These are phyloP conservation scores for Trichomonas gallinae DNA, from an alignment of 208 protist species.

Conservation along the genomic window DNA sequence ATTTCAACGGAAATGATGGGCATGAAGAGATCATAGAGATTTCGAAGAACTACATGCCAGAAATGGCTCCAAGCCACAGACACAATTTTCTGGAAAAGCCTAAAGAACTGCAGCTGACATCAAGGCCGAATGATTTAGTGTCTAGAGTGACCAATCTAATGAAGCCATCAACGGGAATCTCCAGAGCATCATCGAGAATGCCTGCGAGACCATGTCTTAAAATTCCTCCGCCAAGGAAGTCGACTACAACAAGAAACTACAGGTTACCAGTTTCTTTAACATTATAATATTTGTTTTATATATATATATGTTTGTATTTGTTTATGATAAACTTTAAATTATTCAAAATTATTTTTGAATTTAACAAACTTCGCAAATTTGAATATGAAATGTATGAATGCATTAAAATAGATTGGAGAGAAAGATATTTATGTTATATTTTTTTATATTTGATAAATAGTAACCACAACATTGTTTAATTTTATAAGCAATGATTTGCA, in stretches of 20 bases:
- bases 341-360: too few relatives aligned
- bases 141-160: not conserved
- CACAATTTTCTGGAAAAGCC: not conserved
- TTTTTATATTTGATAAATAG: too few relatives aligned
- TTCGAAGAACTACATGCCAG: not conserved
- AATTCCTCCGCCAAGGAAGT: not conserved
- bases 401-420: too few relatives aligned
- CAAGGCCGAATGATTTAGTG: not conserved
- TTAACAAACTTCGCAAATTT: too few relatives aligned
- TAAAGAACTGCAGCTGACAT: not conserved
- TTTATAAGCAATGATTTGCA: too few relatives aligned
- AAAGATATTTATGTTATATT: too few relatives aligned
- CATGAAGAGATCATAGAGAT: not conserved
- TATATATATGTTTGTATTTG: too few relatives aligned
- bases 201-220: not conserved
- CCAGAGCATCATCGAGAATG: not conserved
- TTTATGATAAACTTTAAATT: too few relatives aligned
- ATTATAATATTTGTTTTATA: not conserved
- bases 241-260: not conserved
- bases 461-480: too few relatives aligned
- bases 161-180: not conserved
- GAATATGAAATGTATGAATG: too few relatives aligned
- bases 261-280: not conserved
- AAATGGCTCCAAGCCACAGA: not conserved
- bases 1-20: not conserved